phyloP scores from a whole-genome alignment of 176 grass and related monocot species.

The Bothriochloa decipiens region DNA sequence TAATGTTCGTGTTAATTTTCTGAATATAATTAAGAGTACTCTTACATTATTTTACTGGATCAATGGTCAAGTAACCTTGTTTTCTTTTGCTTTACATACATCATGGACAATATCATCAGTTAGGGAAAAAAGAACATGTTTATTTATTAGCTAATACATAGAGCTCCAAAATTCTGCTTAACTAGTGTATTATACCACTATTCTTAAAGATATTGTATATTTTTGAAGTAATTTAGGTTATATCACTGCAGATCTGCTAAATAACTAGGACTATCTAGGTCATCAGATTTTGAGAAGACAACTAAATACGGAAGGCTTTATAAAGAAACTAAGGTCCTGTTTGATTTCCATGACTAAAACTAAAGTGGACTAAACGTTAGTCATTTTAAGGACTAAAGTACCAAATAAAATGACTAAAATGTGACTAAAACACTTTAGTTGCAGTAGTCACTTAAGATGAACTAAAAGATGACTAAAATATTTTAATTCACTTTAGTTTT shows the following conservation, averaged over 20 bases:
- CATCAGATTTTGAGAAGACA: background rate
- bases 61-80: background rate
- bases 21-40: background rate
- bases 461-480: too few species aligned
- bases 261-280: constrained; percentile 14
- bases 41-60: background rate
- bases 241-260: background rate
- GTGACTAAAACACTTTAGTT: too few species aligned
- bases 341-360: too few species aligned
- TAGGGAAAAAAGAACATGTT: background rate
- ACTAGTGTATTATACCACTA: background rate
- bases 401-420: too few species aligned
- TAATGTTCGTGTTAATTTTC: background rate
- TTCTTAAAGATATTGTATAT: background rate
- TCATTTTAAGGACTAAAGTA: too few species aligned
- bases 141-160: constrained; percentile 9
- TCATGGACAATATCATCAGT: background rate
- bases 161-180: background rate
- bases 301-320: constrained; percentile 7
- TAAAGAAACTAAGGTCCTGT: background rate
- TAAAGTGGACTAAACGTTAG: too few species aligned
- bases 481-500: too few species aligned
- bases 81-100: background rate
- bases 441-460: too few species aligned
- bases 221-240: background rate